Evolutionary conservation across 768 basidiomycete species (phyloP).

Genomic region (Pisolithus orientalis): DNA sequence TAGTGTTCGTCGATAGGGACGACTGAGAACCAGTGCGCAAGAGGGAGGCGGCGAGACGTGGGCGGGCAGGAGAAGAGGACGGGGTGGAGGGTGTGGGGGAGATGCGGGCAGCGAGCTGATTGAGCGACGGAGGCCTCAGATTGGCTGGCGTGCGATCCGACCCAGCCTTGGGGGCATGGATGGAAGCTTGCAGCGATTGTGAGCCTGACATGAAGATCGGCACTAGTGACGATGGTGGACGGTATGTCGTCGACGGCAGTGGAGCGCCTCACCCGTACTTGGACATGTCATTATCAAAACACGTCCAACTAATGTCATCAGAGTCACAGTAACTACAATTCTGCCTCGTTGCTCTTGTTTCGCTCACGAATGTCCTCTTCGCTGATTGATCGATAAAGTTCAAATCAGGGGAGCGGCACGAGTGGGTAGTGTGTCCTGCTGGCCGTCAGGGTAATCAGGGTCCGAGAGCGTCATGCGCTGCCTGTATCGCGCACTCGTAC

Average conservation of each 20-base stretch:
- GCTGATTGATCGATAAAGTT: too few species aligned
- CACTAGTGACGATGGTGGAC: constrained; percentile 10
- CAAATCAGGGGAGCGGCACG: too few species aligned
- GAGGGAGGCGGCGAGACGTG: constrained; percentile 68
- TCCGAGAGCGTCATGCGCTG: too few species aligned
- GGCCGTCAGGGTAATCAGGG: too few species aligned
- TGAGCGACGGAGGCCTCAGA: constrained; percentile 61
- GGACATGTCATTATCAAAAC: too few species aligned
- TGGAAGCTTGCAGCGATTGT: constrained; percentile 22
- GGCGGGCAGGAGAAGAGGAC: constrained; percentile 36
- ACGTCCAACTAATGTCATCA: too few species aligned
- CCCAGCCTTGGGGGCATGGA: constrained; percentile 35
- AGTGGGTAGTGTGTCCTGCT: too few species aligned
- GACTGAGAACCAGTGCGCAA: constrained; percentile 57
- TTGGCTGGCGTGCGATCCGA: constrained; percentile 29
- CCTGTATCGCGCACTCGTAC: too few species aligned
- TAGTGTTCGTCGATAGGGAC: constrained; percentile 43
- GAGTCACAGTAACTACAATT: too few species aligned
- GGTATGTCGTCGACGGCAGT: constrained; percentile 7
- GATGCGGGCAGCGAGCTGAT: constrained; percentile 78
- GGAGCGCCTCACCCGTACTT: background rate
- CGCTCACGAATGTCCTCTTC: too few species aligned
- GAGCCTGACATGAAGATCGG: constrained; percentile 24
- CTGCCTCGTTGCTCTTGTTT: too few species aligned
- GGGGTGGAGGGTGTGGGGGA: constrained; percentile 33